Evolutionary conservation across 352 stramenopile genomes (phyloP).

Genomic region (Ophiocytium majus): DNA sequence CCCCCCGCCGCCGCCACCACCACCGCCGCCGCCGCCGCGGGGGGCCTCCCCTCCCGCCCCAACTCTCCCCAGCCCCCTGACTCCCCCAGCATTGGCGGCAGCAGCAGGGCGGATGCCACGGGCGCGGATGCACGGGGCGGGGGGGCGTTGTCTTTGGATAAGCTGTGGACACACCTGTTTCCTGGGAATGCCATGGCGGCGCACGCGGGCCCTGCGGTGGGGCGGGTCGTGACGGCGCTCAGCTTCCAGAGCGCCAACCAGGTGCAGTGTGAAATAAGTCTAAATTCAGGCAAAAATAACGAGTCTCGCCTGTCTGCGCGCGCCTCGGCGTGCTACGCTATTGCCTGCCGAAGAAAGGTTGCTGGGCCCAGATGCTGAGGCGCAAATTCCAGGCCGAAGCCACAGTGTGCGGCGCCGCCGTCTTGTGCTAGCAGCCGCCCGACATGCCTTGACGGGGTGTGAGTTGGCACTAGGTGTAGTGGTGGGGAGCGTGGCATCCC

Average conservation of each 20-base stretch:
- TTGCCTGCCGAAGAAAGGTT: no score
- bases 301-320: no score
- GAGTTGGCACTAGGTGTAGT: no score
- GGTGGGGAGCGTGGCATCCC: no score
- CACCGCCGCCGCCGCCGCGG: neutral
- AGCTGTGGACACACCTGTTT: conserved; percentile 13
- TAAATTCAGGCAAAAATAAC: no score
- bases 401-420: no score
- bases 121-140: neutral
- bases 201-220: neutral
- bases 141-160: neutral
- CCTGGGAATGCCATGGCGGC: neutral
- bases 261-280: no score
- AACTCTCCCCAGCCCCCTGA: neutral
- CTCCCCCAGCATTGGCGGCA: neutral
- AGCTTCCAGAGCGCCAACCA: conserved; percentile 47
- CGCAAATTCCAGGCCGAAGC: no score
- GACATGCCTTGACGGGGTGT: no score
- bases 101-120: neutral
- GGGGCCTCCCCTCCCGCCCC: neutral
- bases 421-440: no score
- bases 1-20: neutral
- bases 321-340: no score
- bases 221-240: conserved; percentile 38
- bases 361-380: no score